Evolutionary conservation across 257 asterid genomes (phyloP).

Genomic region (Cruciata laevipes): DNA sequence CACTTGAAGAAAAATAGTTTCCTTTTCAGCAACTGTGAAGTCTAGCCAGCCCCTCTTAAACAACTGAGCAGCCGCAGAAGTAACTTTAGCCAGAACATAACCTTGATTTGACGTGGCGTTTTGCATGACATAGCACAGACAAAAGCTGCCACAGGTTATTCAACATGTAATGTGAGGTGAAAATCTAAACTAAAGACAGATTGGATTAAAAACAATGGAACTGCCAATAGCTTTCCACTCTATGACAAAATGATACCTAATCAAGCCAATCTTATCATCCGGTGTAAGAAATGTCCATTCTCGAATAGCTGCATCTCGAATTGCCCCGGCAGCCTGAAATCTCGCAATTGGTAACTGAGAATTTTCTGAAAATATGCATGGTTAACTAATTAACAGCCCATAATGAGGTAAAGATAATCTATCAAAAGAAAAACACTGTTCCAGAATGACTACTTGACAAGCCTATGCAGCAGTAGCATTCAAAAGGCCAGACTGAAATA

Average conservation of each 20-base stretch:
- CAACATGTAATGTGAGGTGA: slow-evolving; percentile 9
- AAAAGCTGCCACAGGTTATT: slow-evolving; percentile 61
- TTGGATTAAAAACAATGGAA: neutral
- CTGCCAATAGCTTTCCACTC: neutral
- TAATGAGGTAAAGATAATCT: neutral
- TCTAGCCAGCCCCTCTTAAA: slow-evolving; percentile 97
- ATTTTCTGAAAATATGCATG: slow-evolving; percentile 55
- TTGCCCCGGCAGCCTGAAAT: slow-evolving; percentile 97
- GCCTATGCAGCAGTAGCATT: slow-evolving; percentile 1
- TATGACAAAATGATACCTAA: slow-evolving; percentile 43
- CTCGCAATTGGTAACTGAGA: slow-evolving; percentile 81
- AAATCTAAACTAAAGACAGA: slow-evolving; percentile 4
- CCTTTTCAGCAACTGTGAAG: slow-evolving; percentile 67
- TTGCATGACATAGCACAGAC: slow-evolving; percentile 65
- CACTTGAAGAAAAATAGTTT: slow-evolving; percentile 73
- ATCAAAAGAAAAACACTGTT: neutral
- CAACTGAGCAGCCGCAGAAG: slow-evolving; percentile 88
- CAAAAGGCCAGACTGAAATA: neutral
- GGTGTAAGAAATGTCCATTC: slow-evolving; percentile 79
- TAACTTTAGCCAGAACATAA: slow-evolving; percentile 74
- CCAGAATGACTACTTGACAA: neutral
- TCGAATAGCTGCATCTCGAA: slow-evolving; percentile 82
- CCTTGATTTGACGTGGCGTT: slow-evolving; percentile 72
- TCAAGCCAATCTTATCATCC: slow-evolving; percentile 61
- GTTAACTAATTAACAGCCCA: slow-evolving; percentile 4